These are phyloP conservation scores for Xanthoparmelia taractica DNA, from an alignment of 495 filamentous ascomycete species.

Conservation along the genomic window DNA sequence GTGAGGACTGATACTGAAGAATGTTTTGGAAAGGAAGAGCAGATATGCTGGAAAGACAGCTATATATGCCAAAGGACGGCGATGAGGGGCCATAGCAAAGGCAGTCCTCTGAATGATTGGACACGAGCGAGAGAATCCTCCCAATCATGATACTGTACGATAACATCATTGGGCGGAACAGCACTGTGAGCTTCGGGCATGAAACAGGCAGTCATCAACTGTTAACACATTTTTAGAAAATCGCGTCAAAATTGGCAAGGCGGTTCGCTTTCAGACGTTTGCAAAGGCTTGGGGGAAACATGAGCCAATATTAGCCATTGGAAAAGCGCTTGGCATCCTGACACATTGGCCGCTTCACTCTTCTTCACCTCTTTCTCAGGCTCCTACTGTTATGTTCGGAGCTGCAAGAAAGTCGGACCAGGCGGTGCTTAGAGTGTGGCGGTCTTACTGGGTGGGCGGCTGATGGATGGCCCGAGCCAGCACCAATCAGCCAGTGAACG, in stretches of 20 bases:
- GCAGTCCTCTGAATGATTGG: neutral
- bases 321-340: neutral
- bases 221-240: neutral
- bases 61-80: slow-evolving; percentile 1
- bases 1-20: neutral
- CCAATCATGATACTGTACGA: neutral
- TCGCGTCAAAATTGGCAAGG: neutral
- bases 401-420: too few species aligned
- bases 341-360: neutral
- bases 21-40: neutral
- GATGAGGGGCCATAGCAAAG: neutral
- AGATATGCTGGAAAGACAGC: neutral
- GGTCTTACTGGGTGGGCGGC: too few species aligned
- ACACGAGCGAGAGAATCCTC: neutral
- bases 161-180: neutral
- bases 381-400: too few species aligned
- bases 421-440: too few species aligned
- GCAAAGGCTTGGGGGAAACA: neutral
- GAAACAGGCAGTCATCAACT: neutral
- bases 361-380: neutral
- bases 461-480: too few species aligned
- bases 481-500: too few species aligned
- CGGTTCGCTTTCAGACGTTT: neutral
- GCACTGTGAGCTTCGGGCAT: neutral
- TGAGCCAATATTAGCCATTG: neutral